phyloP scores from a whole-genome alignment of 2,329 filamentous ascomycete species.

The Scedosporium dehoogii region DNA sequence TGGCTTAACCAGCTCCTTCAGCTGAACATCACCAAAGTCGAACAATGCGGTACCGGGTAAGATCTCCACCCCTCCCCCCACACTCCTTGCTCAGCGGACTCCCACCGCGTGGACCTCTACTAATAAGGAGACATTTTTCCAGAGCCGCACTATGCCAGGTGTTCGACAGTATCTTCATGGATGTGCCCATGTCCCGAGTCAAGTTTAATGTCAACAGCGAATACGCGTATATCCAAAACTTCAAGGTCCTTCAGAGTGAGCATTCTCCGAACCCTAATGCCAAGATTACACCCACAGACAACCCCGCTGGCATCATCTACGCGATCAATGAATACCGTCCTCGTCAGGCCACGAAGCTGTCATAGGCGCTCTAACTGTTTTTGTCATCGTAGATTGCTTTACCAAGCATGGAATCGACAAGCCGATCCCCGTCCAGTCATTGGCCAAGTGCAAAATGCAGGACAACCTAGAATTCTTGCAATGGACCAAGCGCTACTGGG shows the following conservation, averaged over 20 bases:
- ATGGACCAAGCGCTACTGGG: constrained; percentile 95
- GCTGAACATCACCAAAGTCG: constrained; percentile 96
- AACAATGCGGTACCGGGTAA: constrained; percentile 98
- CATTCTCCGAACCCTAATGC: constrained; percentile 12
- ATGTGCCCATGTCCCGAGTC: constrained; percentile 89
- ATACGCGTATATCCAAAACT: constrained; percentile 97
- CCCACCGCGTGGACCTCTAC: background rate
- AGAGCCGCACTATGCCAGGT: constrained; percentile 95
- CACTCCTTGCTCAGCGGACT: background rate
- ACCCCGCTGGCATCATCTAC: background rate
- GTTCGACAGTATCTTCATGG: constrained; percentile 95
- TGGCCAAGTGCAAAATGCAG: constrained; percentile 99
- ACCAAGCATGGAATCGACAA: constrained; percentile 81
- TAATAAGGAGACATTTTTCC: constrained; percentile 14
- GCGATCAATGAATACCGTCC: background rate
- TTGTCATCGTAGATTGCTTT: constrained; percentile 56
- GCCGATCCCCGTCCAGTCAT: constrained; percentile 74
- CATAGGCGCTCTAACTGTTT: background rate
- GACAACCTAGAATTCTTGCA: constrained; percentile 99
- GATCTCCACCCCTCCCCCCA: constrained; percentile 15
- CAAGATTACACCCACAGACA: background rate
- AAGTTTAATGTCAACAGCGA: constrained; percentile 98
- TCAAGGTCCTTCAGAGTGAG: constrained; percentile 93
- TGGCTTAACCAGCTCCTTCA: constrained; percentile 98
- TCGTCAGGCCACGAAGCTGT: no score